A percentile compares a stretch with the other conserved stretches of the same genome.
Conservation (phyloP, 352 stramenopile species). For the Globisporangium nodosum region DNA sequence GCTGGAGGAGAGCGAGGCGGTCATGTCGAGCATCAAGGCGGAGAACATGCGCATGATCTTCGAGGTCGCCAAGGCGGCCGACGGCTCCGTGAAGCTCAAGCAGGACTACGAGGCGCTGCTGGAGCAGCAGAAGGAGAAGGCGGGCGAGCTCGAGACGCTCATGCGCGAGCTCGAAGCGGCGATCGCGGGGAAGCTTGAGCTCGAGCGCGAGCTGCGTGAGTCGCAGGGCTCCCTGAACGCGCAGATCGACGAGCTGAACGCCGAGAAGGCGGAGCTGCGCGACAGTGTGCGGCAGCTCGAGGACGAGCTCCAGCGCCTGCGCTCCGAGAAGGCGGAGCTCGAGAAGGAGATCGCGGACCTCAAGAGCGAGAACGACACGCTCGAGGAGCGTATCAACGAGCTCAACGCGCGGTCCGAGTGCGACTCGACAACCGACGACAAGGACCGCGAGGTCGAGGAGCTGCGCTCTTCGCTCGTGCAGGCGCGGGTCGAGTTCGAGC, state of each 20-base stretch:
- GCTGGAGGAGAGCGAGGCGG: constrained; percentile 31
- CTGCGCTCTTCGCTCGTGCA: constrained; percentile 55
- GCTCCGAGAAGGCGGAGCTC: constrained; percentile 34
- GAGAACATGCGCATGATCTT: constrained; percentile 78
- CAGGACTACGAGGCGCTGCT: constrained; percentile 49
- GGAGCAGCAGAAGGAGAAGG: constrained; percentile 26
- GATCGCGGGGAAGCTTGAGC: constrained; percentile 19
- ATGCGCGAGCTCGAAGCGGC: constrained; percentile 24
- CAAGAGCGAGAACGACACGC: constrained; percentile 50
- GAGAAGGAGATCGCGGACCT: constrained; percentile 35
- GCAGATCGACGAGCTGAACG: constrained; percentile 11
- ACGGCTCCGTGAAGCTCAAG: constrained; percentile 52
- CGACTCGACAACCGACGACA: constrained; percentile 36
- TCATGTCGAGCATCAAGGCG: constrained; percentile 54
- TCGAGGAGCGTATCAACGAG: constrained; percentile 52
- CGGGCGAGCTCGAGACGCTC: constrained; percentile 24
- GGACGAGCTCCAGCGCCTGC: constrained; percentile 26
- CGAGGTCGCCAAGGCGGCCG: constrained; percentile 62
- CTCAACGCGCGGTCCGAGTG: constrained; percentile 32
- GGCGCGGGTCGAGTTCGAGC: constrained; percentile 44
- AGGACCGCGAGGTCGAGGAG: constrained; percentile 47
- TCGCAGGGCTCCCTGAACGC: constrained; percentile 5
- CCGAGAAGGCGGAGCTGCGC: constrained; percentile 13
- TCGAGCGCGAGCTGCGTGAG: constrained; percentile 19
- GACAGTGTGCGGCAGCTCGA: constrained; percentile 12